Evolutionary conservation across 805 yeast species (phyloP), one percentile per base, ranked within the genome.

Genomic region (Saturnispora bothae): DNA sequence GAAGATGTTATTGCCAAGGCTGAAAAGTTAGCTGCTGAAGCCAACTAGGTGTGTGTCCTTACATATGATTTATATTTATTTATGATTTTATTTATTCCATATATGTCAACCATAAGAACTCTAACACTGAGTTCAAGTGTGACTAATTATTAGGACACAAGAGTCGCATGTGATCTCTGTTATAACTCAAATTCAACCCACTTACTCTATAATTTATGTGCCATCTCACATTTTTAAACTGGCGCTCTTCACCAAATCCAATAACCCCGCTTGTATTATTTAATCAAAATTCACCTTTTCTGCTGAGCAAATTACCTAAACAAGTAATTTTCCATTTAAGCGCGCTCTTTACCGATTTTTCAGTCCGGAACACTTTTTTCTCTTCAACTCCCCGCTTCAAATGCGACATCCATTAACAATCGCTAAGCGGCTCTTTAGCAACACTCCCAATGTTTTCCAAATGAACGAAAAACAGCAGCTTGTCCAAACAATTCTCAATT

Each of bases 1-100:
- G 96, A 88, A 67, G 98, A 92, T 70, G 98, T 79, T 58, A 69
- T 86, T 66, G 94, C 96, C 64, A 92, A 92, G 80, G 97, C 96
- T 64, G 97, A 92, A 73, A 88, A 89, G 76, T 70, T 92, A 66
- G 97, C 97, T 69, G 77, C 94, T 66, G 95, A 85, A 67, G 72
- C 85, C 58, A 76, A 77, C 61, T 78, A 76, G 60, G 26, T 17
- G 23, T 37, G 35, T 30, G 31, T 33, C 26, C 17, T 37, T 31
- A 32, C 35, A 22, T 21, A 31, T 31, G 35, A 37, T 37, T 37
- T 37, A 26, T 26, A 37, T 37, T 37, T 37, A 37, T 37, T 37
- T 37, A 37, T 37, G 40, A 37, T 37, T 37, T 37, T 37, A 37
- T 37, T 37, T 37, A 37, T 37, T 37, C 40, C 40, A 29, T 37